phyloP scores from a whole-genome alignment of 1,139 yeast species.

The Lizanozyma gosingica region DNA sequence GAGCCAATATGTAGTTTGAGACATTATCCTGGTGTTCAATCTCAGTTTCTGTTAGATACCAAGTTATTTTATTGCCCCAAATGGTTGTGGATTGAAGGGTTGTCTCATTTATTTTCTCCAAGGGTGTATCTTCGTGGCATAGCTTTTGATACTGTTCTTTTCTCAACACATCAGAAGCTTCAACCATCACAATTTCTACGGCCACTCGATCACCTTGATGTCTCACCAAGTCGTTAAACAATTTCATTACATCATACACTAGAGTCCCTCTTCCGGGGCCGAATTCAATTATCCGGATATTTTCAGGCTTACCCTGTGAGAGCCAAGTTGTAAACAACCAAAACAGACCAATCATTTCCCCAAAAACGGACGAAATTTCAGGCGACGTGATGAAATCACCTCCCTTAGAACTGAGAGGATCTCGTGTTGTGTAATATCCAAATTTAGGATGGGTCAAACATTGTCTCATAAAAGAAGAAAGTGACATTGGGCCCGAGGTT shows the following conservation, averaged over 20 bases:
- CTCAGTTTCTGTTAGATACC: conserved; percentile 68
- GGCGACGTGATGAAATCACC: conserved; percentile 87
- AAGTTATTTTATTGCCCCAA: conserved; percentile 47
- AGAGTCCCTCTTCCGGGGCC: conserved; percentile 87
- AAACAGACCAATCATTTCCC: conserved; percentile 66
- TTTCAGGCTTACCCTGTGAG: conserved; percentile 41
- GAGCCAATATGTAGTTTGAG: conserved; percentile 67
- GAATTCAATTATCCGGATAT: conserved; percentile 61
- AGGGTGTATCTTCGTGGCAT: conserved; percentile 23
- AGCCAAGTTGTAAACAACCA: conserved; percentile 63
- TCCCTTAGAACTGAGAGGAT: conserved; percentile 51
- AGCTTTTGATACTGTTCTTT: conserved; percentile 45
- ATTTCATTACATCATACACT: conserved; percentile 52
- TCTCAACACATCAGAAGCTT: conserved; percentile 63
- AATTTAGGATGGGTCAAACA: conserved; percentile 71
- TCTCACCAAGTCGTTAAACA: conserved; percentile 34
- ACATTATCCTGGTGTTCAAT: conserved; percentile 26
- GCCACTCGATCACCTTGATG: conserved; percentile 15
- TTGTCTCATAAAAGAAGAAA: conserved; percentile 73
- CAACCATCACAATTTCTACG: conserved; percentile 50
- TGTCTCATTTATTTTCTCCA: conserved; percentile 20
- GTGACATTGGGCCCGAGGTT: conserved; percentile 68
- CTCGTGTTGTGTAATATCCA: conserved; percentile 74
- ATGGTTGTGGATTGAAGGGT: conserved; percentile 33
- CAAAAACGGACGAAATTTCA: conserved; percentile 81